Evolutionary conservation across 306 rosid species (phyloP).

Genomic region (Sicyos edulis): DNA sequence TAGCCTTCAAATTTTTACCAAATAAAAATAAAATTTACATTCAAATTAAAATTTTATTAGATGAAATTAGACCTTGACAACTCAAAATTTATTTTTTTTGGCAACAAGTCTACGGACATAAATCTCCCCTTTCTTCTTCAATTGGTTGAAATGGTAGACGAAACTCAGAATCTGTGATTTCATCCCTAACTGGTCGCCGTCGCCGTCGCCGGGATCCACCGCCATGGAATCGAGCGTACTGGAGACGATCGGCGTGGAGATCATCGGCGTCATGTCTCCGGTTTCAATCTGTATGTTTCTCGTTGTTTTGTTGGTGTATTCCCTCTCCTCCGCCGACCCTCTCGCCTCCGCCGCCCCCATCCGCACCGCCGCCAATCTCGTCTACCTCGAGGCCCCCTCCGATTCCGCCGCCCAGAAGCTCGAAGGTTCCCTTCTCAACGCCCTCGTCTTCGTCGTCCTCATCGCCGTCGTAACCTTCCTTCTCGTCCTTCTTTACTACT

Average conservation of each 20-base stretch:
- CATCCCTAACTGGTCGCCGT: conserved; percentile 19
- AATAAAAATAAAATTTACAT: too few species aligned
- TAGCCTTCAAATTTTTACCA: too few species aligned
- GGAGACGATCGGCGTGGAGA: conserved; percentile 71
- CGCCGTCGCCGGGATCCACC: conserved; percentile 28
- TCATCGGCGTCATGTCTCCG: conserved; percentile 88
- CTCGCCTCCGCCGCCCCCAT: conserved; percentile 29
- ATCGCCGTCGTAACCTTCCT: conserved; percentile 72
- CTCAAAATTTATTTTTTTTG: too few species aligned
- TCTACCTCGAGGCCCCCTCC: conserved; percentile 69
- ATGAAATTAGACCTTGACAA: too few species aligned
- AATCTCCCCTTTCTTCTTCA: background rate
- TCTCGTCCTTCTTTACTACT: conserved; percentile 73
- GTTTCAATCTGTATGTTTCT: conserved; percentile 93
- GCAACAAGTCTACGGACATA: background rate
- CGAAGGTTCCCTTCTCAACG: conserved; percentile 86
- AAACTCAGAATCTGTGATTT: conserved; percentile 1
- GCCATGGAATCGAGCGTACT: conserved; percentile 74
- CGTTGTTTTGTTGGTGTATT: conserved; percentile 73
- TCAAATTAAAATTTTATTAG: too few species aligned
- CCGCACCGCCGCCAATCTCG: conserved; percentile 84
- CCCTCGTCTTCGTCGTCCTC: conserved; percentile 67
- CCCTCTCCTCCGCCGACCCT: conserved; percentile 54
- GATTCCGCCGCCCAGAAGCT: conserved; percentile 69
- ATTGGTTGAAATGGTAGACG: background rate